Base-by-base conservation (phyloP, 768 basidiomycete species). In the Tubosaeta sp. region DNA sequence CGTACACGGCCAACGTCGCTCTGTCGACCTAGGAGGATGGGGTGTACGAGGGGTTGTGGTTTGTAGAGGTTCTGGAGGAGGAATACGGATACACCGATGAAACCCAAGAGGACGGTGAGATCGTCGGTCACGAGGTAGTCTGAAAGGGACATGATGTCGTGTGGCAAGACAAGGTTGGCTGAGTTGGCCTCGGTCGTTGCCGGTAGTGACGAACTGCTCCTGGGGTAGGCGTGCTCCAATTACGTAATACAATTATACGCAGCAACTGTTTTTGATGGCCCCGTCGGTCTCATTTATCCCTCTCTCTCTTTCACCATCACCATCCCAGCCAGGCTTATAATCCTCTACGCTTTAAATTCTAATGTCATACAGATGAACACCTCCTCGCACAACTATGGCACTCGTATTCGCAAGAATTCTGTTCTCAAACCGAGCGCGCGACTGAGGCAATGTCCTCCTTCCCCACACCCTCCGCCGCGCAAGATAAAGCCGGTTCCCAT, bases 21-120 rank as follows among this genome's bases (percentile, higher is more conserved):
- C 76, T 97, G 94, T 46, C 92, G 76, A 7, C 94, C 93, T 1
- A 97, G 79, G 9, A 95, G 77, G 58, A 97, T 88, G n/a, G 94
- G 94, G 63, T 97, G 94, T 0, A 95, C 92, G 39, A 95, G 80
- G 2, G 87, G 85, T 59, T 88, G 87, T 4, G 87, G 88, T 59
- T 80, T 88, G 72, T 90, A 88, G 54, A 89, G 72, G 65, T 83
- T 90, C 63, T 84, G 84, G 41, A 91, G 74, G 31, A 90, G 76
- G 65, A 89, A 90, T 35, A 89, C 78, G 9, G 86, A 86, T 3
- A 84, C 86, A 5, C 83, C 82, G 33, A 86, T 84, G 56, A 91
- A 79, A 46, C 83, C 84, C 10, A 91, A 78, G 32, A 90, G 78
- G 53, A 90, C 81, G 32, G 89, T 89, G 50, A 88, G 69, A 71